Conservation (phyloP, 176 grass and related monocot genomes). For the Otatea glauca region DNA sequence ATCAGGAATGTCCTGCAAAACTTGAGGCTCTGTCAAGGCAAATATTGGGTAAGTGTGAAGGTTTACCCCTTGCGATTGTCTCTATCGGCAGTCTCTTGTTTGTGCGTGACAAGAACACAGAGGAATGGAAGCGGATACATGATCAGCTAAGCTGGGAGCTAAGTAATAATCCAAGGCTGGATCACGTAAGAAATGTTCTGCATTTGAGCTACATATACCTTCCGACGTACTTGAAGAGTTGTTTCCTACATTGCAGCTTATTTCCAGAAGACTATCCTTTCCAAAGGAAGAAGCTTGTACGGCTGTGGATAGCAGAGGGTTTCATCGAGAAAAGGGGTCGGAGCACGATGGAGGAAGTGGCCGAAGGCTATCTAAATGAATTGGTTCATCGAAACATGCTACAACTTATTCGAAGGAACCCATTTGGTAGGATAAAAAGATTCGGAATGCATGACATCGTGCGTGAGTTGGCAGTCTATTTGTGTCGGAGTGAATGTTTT, state of each 20-base stretch:
- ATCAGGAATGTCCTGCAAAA: not conserved
- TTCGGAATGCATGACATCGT: too few relatives aligned
- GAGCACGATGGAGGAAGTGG: constrained; percentile 31
- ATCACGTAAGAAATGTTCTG: not conserved
- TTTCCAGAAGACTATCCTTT: not conserved
- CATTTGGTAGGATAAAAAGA: too few relatives aligned
- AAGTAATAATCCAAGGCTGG: not conserved
- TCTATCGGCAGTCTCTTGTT: not conserved
- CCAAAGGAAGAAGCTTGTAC: not conserved
- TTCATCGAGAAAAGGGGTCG: constrained; percentile 1
- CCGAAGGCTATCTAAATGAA: constrained; percentile 30
- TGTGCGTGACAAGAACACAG: not conserved
- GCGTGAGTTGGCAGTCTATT: too few relatives aligned
- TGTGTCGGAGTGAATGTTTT: too few relatives aligned
- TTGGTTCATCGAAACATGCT: too few relatives aligned
- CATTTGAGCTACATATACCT: constrained; percentile 21
- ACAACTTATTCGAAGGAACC: too few relatives aligned
- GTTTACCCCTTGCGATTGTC: not conserved
- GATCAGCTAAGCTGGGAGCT: not conserved
- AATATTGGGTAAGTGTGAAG: not conserved
- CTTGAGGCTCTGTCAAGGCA: not conserved
- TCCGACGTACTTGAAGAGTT: not conserved
- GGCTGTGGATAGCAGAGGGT: constrained; percentile 45
- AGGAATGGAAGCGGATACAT: not conserved
- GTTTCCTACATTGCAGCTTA: not conserved